Base-by-base conservation (phyloP, 805 yeast genomes). In the Metschnikowia amazonensis region DNA sequence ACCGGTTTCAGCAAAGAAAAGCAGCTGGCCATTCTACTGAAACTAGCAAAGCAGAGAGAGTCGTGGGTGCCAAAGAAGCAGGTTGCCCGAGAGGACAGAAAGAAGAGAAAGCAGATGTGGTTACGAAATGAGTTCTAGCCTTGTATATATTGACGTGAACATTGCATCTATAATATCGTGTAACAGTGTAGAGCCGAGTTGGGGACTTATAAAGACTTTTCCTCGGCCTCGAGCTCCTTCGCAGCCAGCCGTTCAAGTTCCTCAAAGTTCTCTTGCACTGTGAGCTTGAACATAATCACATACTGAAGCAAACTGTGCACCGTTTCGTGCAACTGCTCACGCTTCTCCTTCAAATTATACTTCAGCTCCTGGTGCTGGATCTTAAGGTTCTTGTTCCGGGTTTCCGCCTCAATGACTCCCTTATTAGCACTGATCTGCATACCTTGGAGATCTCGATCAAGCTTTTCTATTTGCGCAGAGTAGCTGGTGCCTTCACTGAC, bases 251-350 rank as follows among this genome's bases (percentile, higher is more conserved):
- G 66, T 53, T 81, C 84, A 49, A 81, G 70, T 30, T 75, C 81
- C 55, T 82, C 87, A 38, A 86, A 69, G 43, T 79, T 75, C 17
- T 75, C 72, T 59, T 86, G 92, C 36, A 86, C 75, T 47, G 76
- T 79, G 50, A 82, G 65, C 65, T 87, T 87, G 65, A 87, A 83
- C 39, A 72, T 75, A 41, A 84, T 75, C 18, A 82, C 76, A 46
- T 67, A 71, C 48, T 81, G 81, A 52, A 88, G 78, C 55, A 81
- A 73, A 46, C 74, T 73, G 43, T 76, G 77, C 27, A 84, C 74
- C 46, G 77, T 76, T 36, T 74, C 72, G 51, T 77, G 78, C 53
- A 85, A 64, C 10, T 64, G 65, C 44, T 68, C 72, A 28, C 81
- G 70, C 37, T 76, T 70, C 38, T 69, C 67, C 44, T 70, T 64